Conservation (phyloP, 805 yeast species). For the Teunomyces atbi region DNA sequence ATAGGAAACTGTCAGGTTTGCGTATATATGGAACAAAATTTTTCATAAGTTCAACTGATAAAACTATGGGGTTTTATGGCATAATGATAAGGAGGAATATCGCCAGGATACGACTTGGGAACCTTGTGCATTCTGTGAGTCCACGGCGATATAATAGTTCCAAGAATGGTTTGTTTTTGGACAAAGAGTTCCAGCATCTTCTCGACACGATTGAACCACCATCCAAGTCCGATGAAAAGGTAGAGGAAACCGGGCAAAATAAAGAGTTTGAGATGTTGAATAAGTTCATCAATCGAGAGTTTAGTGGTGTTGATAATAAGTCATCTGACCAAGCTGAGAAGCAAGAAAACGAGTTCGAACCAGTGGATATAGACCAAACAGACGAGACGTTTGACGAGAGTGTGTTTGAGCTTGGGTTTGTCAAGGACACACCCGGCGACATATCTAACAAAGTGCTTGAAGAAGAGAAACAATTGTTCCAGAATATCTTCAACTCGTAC, state of each 20-base stretch:
- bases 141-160: not conserved
- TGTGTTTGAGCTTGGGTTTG: constrained; percentile 9
- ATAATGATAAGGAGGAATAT: not conserved
- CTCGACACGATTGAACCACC: not conserved
- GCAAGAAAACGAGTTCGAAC: constrained; percentile 8
- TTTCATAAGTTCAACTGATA: not conserved
- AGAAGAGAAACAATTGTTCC: constrained; percentile 23
- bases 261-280: constrained; percentile 12
- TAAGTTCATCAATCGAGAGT: constrained; percentile 11
- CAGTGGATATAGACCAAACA: constrained; percentile 11
- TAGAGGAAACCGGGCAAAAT: not conserved
- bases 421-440: not conserved
- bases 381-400: constrained; percentile 11
- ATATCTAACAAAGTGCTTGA: constrained; percentile 11
- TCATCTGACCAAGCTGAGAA: not conserved
- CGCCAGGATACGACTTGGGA: not conserved
- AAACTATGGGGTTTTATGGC: not conserved
- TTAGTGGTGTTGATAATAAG: constrained; percentile 1
- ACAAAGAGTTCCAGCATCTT: constrained; percentile 1
- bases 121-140: not conserved
- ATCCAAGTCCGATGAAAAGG: not conserved
- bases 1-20: not conserved
- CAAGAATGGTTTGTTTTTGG: not conserved
- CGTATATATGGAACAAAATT: not conserved
- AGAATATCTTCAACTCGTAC: constrained; percentile 25